Base-by-base conservation (phyloP, 495 filamentous ascomycete species). In the Thermochaetoides thermophila region DNA sequence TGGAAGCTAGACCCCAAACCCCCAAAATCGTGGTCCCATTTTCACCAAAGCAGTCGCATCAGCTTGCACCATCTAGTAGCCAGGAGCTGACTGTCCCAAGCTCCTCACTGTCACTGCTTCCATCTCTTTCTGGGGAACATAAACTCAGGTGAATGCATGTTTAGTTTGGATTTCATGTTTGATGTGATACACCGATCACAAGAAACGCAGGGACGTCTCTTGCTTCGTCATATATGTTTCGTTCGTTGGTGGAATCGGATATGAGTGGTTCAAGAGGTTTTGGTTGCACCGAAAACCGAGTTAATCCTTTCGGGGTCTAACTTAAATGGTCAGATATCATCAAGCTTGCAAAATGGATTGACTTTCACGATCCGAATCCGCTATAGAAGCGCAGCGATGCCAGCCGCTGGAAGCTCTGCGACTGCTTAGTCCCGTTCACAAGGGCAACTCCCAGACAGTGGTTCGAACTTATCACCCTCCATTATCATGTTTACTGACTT, bases 211-310 rank as follows among this genome's bases (percentile, higher is more conserved):
- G n/a, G n/a, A n/a, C n/a, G n/a, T n/a, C n/a, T n/a, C n/a, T n/a
- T n/a, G n/a, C n/a, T n/a, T n/a, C n/a, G n/a, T n/a, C n/a, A n/a
- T n/a, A n/a, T n/a, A n/a, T n/a, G n/a, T n/a, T n/a, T n/a, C n/a
- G n/a, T n/a, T n/a, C n/a, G 5, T 1, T 30, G 28, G 28, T 30
- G 28, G 28, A 2, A 9, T 5, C 14, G 28, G 3, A 30, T 30
- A 17, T 30, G 28, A 17, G 28, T 30, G 2, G 28, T 30, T 14
- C 28, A 30, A 17, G 28, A 30, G 28, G 28, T 18, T 30, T 9
- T 30, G 2, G 7, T 30, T 5, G 28, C 28, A 2, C 28, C 28
- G 13, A 15, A 11, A 5, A 17, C 28, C 3, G 3, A 17, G 11
- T 4, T 30, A 2, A 9, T 30, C 28, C 19, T 16, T 8, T 15